Percentiles rank a stretch among this genome's conserved stretches.
Evolutionary conservation across 1,139 yeast species (phyloP).

Genomic region (Schwanniomyces etchellsii): DNA sequence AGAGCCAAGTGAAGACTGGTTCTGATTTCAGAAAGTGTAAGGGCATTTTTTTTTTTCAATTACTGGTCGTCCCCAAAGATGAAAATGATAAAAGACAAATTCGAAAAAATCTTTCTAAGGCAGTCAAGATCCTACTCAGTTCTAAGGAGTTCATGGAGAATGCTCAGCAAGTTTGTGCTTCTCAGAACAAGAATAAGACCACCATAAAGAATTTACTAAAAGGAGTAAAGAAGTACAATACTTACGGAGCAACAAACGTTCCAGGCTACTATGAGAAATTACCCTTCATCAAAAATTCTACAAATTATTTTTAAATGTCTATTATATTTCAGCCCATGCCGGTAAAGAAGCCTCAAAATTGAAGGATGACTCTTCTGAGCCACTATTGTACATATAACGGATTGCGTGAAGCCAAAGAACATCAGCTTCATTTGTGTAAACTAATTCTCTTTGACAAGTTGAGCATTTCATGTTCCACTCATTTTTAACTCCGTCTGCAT

Average conservation of each 20-base stretch:
- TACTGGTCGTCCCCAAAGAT: constrained; percentile 31
- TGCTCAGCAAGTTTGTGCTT: constrained; percentile 10
- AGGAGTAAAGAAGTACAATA: constrained; percentile 46
- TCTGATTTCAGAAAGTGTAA: constrained; percentile 15
- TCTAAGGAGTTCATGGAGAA: constrained; percentile 5
- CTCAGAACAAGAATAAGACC: constrained; percentile 9
- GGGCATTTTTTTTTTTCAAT: constrained; percentile 40
- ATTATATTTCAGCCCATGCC: too few relatives aligned
- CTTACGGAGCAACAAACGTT: constrained; percentile 51
- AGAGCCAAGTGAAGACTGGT: constrained; percentile 8
- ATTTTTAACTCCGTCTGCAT: constrained; percentile 13
- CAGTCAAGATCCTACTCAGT: constrained; percentile 24
- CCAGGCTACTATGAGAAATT: constrained; percentile 43
- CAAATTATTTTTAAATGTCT: too few relatives aligned
- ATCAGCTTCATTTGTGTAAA: constrained; percentile 33
- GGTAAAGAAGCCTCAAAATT: constrained; percentile 34
- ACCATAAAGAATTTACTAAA: constrained; percentile 11
- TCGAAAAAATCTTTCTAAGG: constrained; percentile 19
- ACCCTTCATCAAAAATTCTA: constrained; percentile 17
- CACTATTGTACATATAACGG: constrained; percentile 30
- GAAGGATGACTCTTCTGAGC: constrained; percentile 7
- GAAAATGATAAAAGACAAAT: constrained; percentile 23
- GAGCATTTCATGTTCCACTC: constrained; percentile 24
- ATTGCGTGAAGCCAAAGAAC: constrained; percentile 57
- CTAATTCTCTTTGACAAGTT: constrained; percentile 34